A percentile compares a stretch with the other conserved stretches of the same genome.
These are phyloP conservation scores for Coemansia sp. DNA, from an alignment of 192 early-diverging fungal genomes.

Conservation along the genomic window DNA sequence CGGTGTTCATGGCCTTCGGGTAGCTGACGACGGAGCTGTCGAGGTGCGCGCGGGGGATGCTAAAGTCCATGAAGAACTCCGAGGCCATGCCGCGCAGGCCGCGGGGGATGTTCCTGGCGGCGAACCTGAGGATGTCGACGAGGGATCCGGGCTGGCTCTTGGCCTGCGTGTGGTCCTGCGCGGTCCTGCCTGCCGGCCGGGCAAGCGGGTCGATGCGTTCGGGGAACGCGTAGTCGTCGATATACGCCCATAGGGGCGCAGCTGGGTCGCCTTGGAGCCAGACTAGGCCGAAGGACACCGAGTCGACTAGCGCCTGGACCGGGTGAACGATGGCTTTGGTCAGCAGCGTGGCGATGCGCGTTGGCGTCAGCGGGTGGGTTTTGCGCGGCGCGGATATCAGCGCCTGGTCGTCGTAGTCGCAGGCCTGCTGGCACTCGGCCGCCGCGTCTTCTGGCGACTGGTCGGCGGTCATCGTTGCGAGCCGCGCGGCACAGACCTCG, in stretches of 20 bases:
- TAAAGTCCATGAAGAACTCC: conserved; percentile 39
- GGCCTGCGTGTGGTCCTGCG: conserved; percentile 15
- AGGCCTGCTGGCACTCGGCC: neutral
- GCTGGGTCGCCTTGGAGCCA: conserved; percentile 41
- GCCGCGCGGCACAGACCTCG: neutral
- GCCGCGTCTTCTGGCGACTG: neutral
- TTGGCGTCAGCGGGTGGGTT: conserved; percentile 6
- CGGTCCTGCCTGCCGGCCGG: conserved; percentile 28
- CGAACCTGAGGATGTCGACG: conserved; percentile 21
- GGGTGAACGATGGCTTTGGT: conserved; percentile 20
- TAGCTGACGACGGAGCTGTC: conserved; percentile 30
- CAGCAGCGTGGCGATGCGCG: neutral
- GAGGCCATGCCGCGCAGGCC: conserved; percentile 1
- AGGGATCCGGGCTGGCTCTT: conserved; percentile 42
- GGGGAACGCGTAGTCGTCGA: conserved; percentile 51
- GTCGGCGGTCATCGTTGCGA: neutral
- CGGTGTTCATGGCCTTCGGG: conserved; percentile 17
- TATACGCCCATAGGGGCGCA: conserved; percentile 32
- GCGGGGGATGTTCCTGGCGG: conserved; percentile 9
- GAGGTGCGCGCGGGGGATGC: conserved; percentile 32
- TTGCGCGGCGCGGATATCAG: conserved; percentile 12
- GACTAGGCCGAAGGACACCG: conserved; percentile 20
- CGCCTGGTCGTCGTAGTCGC: conserved; percentile 13
- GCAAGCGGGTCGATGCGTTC: conserved; percentile 26
- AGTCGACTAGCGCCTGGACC: conserved; percentile 12